Conservation (phyloP, 495 filamentous ascomycete genomes). For the Aspergillus saccharolyticus region DNA sequence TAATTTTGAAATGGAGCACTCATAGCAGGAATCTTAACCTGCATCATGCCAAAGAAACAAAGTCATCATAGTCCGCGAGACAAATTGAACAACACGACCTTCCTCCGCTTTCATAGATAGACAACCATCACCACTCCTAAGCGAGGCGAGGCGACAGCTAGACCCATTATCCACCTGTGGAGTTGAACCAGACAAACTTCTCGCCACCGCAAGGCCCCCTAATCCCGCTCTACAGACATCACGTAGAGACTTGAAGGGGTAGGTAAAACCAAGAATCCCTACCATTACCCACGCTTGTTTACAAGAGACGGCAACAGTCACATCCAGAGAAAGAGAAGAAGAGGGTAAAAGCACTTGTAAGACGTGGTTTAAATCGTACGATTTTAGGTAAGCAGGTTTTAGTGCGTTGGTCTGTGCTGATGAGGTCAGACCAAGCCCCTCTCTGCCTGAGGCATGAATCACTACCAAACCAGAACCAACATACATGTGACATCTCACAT, state of each 20-base stretch:
- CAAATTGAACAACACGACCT: conserved; percentile 1
- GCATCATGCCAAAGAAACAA: conserved; percentile 26
- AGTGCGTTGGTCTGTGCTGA: not conserved
- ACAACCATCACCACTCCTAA: too few relatives aligned
- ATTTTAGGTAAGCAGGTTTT: not conserved
- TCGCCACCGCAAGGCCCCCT: not conserved
- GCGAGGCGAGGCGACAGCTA: not conserved
- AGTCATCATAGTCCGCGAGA: conserved; percentile 26
- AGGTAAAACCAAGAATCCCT: too few relatives aligned
- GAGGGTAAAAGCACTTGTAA: not conserved
- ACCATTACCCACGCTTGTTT: too few relatives aligned
- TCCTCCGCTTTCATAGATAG: not conserved
- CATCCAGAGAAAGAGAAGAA: too few relatives aligned
- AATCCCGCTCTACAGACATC: not conserved
- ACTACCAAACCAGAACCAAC: not conserved
- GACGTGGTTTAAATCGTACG: not conserved
- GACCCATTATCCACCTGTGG: not conserved
- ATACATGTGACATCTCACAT: not conserved
- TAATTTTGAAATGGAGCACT: conserved; percentile 23
- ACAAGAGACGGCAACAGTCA: too few relatives aligned
- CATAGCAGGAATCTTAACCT: conserved; percentile 14
- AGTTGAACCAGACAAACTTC: not conserved
- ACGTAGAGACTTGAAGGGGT: not conserved
- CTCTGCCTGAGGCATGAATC: not conserved
- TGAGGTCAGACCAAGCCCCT: not conserved